Conservation (phyloP, 2,329 filamentous ascomycete genomes). For the Periconia digitata region DNA sequence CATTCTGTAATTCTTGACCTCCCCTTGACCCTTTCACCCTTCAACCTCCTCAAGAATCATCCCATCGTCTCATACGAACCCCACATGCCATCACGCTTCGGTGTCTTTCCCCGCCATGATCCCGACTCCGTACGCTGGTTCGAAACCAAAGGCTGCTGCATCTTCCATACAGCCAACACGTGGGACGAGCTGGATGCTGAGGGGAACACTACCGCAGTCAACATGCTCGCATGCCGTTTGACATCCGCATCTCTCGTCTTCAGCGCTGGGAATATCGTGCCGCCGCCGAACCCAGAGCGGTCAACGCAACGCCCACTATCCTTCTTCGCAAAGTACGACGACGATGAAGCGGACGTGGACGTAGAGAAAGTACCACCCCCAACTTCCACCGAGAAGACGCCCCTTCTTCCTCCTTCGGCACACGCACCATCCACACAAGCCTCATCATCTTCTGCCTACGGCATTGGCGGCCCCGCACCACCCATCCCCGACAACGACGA, state of each 20-base stretch:
- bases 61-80: constrained; percentile 64
- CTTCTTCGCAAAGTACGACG: constrained; percentile 51
- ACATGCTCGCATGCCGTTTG: constrained; percentile 67
- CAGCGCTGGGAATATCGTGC: constrained; percentile 62
- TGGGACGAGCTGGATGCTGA: constrained; percentile 58
- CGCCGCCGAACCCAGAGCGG: constrained; percentile 45
- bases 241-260: constrained; percentile 68
- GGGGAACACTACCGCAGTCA: constrained; percentile 51
- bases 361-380: constrained; percentile 21
- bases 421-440: constrained; percentile 5
- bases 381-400: not conserved
- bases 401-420: not conserved
- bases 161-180: constrained; percentile 72
- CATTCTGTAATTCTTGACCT: constrained; percentile 71
- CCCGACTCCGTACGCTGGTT: constrained; percentile 66
- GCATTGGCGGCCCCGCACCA: constrained; percentile 18
- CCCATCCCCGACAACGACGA: constrained; percentile 45
- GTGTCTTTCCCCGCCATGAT: constrained; percentile 64
- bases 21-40: constrained; percentile 65
- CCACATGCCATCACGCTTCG: constrained; percentile 61
- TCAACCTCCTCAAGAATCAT: constrained; percentile 59
- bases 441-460: too few relatives aligned
- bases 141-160: constrained; percentile 66
- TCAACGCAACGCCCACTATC: constrained; percentile 41
- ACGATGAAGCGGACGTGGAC: constrained; percentile 27